Base-by-base conservation (phyloP, 257 asterid genomes). In the Cruciata laevipes region DNA sequence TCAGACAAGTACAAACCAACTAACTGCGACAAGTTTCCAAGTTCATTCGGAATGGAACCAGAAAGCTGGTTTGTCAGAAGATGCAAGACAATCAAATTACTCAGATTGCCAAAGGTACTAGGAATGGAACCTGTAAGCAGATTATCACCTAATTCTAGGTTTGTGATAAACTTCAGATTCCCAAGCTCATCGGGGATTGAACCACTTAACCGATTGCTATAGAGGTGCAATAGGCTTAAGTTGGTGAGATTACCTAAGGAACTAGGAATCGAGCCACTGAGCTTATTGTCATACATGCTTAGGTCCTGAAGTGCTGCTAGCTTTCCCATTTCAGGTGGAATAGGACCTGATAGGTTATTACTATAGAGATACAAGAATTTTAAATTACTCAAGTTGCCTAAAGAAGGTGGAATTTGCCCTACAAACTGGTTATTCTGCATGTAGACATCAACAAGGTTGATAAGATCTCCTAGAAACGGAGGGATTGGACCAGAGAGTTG, bases 161-260 rank as follows among this genome's bases (percentile, higher is more conserved):
- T 40, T 1, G 0, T 11, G 14, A 77, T 71, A 9, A 33, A 20
- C 52, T 38, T 60, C 67, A 77, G 32, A n/a, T 69, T 77, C 3
- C 81, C 81, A 17, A 77, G 32, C 44, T 69, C 81, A 23, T 16
- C 16, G 7, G 73, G 75, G 64, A 77, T 68, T 1, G 73, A 55
- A 31, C 78, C 78, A 3, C 62, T 49, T 8, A 77, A 65, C 33
- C 31, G 35, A 40, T 75, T 75, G 17, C 1, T 8, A 35, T 68
- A 68, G 18, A 66, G 72, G 57, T 60, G 32, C 32, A 73, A 65
- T 9, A 20, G 21, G 24, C 11, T 20, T 37, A 73, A 14, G 17
- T 24, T 32, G 27, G 59, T n/a, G 12, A 17, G 25, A n/a, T 61
- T 68, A 6, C 68, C 55, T 3, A 67, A 6, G 18, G 65, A 69